A percentile compares a stretch with the other conserved stretches of the same genome.
These are phyloP conservation scores for Aspergillus clavatus DNA, from an alignment of 2,329 filamentous ascomycete genomes.

Conservation along the genomic window DNA sequence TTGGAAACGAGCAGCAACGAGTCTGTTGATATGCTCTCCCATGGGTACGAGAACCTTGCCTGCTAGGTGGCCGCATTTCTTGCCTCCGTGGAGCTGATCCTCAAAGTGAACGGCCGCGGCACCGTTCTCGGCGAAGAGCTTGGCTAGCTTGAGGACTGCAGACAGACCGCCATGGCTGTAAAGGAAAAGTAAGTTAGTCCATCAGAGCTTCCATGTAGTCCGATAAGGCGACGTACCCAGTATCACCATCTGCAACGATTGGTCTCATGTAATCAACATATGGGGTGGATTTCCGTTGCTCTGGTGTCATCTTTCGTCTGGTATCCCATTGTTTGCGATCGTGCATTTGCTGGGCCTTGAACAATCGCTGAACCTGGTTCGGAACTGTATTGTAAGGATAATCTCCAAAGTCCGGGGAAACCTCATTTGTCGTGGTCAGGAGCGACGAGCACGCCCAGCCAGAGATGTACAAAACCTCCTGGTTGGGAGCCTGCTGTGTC, in stretches of 20 bases:
- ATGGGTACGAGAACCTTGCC: conserved; percentile 93
- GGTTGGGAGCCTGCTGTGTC: conserved; percentile 95
- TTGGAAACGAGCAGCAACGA: conserved; percentile 87
- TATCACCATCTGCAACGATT: conserved; percentile 95
- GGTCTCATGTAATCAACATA: conserved; percentile 91
- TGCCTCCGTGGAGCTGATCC: conserved; percentile 94
- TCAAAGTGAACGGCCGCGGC: conserved; percentile 96
- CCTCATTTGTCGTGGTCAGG: conserved; percentile 90
- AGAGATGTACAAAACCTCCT: conserved; percentile 92
- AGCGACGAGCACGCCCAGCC: conserved; percentile 97
- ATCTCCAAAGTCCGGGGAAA: conserved; percentile 95
- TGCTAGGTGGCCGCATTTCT: conserved; percentile 95
- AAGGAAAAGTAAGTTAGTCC: background rate
- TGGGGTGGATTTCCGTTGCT: conserved; percentile 68
- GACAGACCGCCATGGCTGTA: conserved; percentile 79
- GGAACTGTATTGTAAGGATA: conserved; percentile 99
- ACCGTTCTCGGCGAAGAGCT: conserved; percentile 95
- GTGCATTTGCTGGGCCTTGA: conserved; percentile 95
- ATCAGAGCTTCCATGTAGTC: background rate
- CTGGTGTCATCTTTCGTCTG: conserved; percentile 69
- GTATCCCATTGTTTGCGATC: conserved; percentile 93
- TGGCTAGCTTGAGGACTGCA: conserved; percentile 90
- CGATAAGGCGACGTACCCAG: conserved; percentile 50
- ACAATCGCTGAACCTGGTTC: conserved; percentile 91
- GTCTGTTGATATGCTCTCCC: conserved; percentile 92